Evolutionary conservation across 108 stramenopile genomes (phyloP), one percentile per base, ranked within the genome.

Genomic region (Pseudonitzschia pungens): DNA sequence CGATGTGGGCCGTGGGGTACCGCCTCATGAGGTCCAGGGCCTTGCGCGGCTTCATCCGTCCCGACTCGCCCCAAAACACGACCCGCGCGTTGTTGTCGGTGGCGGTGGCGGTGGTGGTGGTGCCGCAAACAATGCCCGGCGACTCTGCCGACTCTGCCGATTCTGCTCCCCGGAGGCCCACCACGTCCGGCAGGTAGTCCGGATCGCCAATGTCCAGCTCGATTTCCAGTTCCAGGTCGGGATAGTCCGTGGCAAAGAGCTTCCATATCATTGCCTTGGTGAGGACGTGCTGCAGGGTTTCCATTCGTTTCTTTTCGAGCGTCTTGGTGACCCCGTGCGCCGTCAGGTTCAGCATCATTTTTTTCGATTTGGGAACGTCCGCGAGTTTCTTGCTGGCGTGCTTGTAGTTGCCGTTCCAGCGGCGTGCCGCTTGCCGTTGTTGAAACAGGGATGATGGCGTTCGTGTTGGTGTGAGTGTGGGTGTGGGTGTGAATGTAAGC

Each of bases 171-270:
- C n/a, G n/a, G 56, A 59, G 16, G 1, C 65, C 50, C 27, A 78
- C 48, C 11, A 78, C 77, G 56, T 79, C 78, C 10, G 78, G 78
- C 12, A 74, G 45, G 62, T 79, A 79, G 32, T 74, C 58, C 10
- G 73, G 53, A 74, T 79, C 78, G 22, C 73, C 73, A 70, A 79
- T 79, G 63, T 79, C 78, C 18, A 48, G 28, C 62, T 79, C 78
- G 22, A 79, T 79, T 53, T 73, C 73, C 41, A 79, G 21, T 53
- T 73, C 73, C 41, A 79, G 21, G 20, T 53, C 33, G 22, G 67
- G 62, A 65, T 74, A 65, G 6, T 78, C 71, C 29, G 68, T 20
- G n/a, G 31, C 45, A 28, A 72, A 79, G 11, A 79, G 33, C 22
- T 70, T 64, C 73, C 72, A 73, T 45, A 79, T 33, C 29, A 79